These are phyloP conservation scores for Brassica hybrid DNA, from an alignment of 441 rosid species.

Conservation along the genomic window DNA sequence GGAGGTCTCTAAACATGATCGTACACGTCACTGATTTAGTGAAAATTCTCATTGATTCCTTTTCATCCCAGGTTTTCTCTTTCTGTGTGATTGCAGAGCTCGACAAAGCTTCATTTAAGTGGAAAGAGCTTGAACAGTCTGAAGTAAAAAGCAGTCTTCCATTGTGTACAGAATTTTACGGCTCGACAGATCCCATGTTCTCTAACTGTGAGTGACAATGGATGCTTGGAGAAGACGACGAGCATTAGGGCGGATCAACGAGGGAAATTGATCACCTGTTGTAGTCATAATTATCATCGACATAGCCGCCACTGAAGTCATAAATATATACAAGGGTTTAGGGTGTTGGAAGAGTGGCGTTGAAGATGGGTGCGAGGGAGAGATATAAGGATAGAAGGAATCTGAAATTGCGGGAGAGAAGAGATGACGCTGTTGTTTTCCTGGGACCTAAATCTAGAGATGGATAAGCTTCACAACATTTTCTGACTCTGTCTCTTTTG, in stretches of 20 bases:
- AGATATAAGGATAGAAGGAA: constrained; percentile 14
- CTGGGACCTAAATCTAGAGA: not conserved
- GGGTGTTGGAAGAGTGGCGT: constrained; percentile 31
- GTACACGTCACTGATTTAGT: not conserved
- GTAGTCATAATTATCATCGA: constrained; percentile 64
- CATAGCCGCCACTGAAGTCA: constrained; percentile 54
- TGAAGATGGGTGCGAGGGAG: constrained; percentile 23
- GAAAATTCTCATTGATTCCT: constrained; percentile 66
- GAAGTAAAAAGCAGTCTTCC: constrained; percentile 84
- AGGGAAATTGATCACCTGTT: constrained; percentile 82
- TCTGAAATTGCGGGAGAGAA: constrained; percentile 43
- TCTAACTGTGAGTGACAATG: constrained; percentile 65
- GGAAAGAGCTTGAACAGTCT: constrained; percentile 79
- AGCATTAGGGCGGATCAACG: constrained; percentile 74
- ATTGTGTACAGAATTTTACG: constrained; percentile 68
- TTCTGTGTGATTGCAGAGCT: constrained; percentile 72
- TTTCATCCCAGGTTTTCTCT: constrained; percentile 91
- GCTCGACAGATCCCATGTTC: constrained; percentile 82
- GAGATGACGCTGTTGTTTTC: constrained; percentile 33
- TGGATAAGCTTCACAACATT: constrained; percentile 35
- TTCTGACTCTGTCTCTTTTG: too few species aligned
- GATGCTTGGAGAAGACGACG: constrained; percentile 79
- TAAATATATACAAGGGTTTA: constrained; percentile 42
- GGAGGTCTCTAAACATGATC: not conserved
- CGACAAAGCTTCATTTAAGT: constrained; percentile 73